A percentile compares a stretch with the other conserved stretches of the same genome.
Conservation (phyloP, 192 early-diverging fungal genomes). For the Chytriomyces confervae region DNA sequence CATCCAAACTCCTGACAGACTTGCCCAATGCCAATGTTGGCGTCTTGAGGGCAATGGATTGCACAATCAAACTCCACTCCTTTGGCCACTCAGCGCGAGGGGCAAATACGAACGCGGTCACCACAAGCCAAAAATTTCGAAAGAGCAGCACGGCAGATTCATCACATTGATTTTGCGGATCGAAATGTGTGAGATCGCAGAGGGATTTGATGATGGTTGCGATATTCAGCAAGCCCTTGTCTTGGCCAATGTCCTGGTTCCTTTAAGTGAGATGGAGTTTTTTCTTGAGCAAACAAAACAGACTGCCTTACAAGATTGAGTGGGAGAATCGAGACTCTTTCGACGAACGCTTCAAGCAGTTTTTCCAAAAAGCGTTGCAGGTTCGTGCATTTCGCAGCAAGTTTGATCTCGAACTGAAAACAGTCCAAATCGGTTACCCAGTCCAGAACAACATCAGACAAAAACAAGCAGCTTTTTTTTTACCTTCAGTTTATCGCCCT, state of each 20-base stretch:
- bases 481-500: constrained; percentile 29
- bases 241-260: constrained; percentile 12
- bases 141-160: constrained; percentile 73
- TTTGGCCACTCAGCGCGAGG: constrained; percentile 74
- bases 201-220: constrained; percentile 44
- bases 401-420: constrained; percentile 22
- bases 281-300: not conserved
- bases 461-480: not conserved
- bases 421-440: not conserved
- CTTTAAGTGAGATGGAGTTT: not conserved
- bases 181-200: constrained; percentile 40
- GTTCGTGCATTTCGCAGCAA: constrained; percentile 17
- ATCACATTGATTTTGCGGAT: constrained; percentile 3
- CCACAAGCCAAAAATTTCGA: constrained; percentile 91
- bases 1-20: constrained; percentile 79
- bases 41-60: constrained; percentile 80
- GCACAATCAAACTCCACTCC: constrained; percentile 74
- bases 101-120: constrained; percentile 78
- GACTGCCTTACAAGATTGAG: not conserved
- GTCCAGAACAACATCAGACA: not conserved
- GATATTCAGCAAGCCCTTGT: constrained; percentile 45
- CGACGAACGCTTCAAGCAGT: constrained; percentile 42
- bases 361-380: constrained; percentile 41
- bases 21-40: constrained; percentile 79
- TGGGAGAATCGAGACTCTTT: constrained; percentile 33